These are phyloP conservation scores for Eimeria zaria DNA, from an alignment of 169 alveolate species.

Conservation along the genomic window DNA sequence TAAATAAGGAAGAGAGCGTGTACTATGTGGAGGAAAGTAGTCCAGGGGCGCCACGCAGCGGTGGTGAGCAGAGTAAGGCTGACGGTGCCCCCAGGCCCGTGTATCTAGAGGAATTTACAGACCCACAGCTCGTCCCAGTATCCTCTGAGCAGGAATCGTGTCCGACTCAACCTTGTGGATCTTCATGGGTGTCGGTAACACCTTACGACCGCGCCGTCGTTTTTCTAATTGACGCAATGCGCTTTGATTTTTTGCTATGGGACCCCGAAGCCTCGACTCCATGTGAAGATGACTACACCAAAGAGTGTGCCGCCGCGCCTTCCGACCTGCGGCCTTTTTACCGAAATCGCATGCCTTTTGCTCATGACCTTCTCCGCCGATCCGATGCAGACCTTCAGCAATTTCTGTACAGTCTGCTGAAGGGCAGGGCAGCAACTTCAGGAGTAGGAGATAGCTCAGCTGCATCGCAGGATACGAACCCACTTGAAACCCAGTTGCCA, in stretches of 20 bases:
- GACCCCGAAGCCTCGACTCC: conserved; percentile 64
- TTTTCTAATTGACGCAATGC: conserved; percentile 90
- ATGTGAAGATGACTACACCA: background rate
- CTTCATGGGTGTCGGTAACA: conserved; percentile 76
- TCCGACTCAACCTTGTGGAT: background rate
- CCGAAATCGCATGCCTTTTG: conserved; percentile 65
- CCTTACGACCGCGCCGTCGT: conserved; percentile 84
- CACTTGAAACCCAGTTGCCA: background rate
- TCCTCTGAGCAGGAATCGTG: background rate
- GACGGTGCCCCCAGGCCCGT: background rate
- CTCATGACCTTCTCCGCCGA: conserved; percentile 70
- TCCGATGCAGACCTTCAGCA: conserved; percentile 65
- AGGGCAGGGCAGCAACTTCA: background rate
- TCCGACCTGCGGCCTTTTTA: conserved; percentile 48
- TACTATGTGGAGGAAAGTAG: conserved; percentile 8
- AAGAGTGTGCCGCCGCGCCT: conserved; percentile 45
- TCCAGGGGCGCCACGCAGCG: background rate
- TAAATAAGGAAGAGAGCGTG: conserved; percentile 36
- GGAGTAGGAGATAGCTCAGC: background rate
- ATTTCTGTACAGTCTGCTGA: conserved; percentile 12
- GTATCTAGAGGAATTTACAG: background rate
- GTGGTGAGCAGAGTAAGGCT: background rate
- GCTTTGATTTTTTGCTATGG: conserved; percentile 90
- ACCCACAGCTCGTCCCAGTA: background rate
- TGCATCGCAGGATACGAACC: background rate